A percentile compares a stretch with the other conserved stretches of the same genome.
Evolutionary conservation across 2,329 filamentous ascomycete genomes (phyloP).

Genomic region (Cadophora luteo-olivacea): DNA sequence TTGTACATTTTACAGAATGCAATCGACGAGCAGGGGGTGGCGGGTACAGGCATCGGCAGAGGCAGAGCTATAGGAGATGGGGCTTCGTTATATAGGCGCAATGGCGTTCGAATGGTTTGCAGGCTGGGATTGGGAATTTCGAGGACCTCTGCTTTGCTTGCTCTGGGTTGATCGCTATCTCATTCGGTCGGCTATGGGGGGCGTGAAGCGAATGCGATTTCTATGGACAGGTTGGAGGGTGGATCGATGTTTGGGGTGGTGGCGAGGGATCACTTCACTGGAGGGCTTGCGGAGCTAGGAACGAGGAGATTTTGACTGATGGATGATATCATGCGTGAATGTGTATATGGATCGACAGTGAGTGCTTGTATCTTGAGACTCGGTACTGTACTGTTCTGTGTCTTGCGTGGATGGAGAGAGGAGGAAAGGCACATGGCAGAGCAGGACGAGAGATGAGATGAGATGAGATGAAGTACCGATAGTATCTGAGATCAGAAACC

Average conservation of each 20-base stretch:
- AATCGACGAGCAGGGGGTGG: neutral
- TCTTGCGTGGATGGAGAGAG: neutral
- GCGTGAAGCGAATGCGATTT: neutral
- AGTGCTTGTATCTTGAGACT: neutral
- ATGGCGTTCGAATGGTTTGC: neutral
- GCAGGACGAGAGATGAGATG: neutral
- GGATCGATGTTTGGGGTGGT: neutral
- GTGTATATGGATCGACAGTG: neutral
- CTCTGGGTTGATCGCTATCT: neutral
- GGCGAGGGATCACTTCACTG: no score
- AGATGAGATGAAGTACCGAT: no score
- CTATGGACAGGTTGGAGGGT: neutral
- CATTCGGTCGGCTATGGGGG: neutral
- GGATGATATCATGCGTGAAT: neutral
- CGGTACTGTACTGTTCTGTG: neutral
- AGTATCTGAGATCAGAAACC: neutral
- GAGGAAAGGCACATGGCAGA: neutral
- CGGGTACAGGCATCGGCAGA: neutral
- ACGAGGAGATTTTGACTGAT: neutral
- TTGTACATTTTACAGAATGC: constrained; percentile 16
- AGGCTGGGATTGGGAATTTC: neutral
- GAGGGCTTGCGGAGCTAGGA: no score
- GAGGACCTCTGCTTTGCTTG: neutral
- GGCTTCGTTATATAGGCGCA: neutral
- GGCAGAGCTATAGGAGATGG: neutral